phyloP scores from a whole-genome alignment of 106 monocot genomes.

The Gastrodia elata region DNA sequence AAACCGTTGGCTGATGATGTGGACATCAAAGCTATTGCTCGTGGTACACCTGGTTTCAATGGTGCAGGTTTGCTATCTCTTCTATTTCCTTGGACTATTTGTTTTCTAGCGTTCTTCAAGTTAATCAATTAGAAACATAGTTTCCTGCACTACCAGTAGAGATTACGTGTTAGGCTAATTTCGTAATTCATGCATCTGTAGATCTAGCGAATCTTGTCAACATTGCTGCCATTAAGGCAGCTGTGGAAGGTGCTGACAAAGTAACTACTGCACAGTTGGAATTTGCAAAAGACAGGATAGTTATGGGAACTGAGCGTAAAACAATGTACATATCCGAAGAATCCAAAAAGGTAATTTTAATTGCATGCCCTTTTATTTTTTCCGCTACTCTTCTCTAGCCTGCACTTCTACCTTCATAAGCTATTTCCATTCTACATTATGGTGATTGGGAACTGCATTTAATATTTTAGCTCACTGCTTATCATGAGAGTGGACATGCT shows the following conservation, averaged over 20 bases:
- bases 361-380: background rate
- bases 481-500: constrained; percentile 97
- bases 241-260: constrained; percentile 81
- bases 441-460: background rate
- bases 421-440: background rate
- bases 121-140: background rate
- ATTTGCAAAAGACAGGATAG: constrained; percentile 88
- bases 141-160: background rate
- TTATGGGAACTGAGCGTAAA: constrained; percentile 95
- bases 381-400: background rate
- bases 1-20: constrained; percentile 83
- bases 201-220: constrained; percentile 97
- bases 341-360: constrained; percentile 65
- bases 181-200: constrained; percentile 11
- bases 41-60: constrained; percentile 96
- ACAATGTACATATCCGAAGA: constrained; percentile 87
- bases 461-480: constrained; percentile 74
- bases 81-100: background rate
- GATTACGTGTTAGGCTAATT: background rate
- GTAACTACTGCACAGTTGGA: constrained; percentile 64
- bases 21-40: constrained; percentile 79
- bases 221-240: constrained; percentile 95
- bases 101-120: background rate
- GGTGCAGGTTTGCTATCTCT: constrained; percentile 60
- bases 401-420: background rate